These are phyloP conservation scores for Canavalia gladiata DNA, from an alignment of 306 rosid genomes.

Conservation along the genomic window DNA sequence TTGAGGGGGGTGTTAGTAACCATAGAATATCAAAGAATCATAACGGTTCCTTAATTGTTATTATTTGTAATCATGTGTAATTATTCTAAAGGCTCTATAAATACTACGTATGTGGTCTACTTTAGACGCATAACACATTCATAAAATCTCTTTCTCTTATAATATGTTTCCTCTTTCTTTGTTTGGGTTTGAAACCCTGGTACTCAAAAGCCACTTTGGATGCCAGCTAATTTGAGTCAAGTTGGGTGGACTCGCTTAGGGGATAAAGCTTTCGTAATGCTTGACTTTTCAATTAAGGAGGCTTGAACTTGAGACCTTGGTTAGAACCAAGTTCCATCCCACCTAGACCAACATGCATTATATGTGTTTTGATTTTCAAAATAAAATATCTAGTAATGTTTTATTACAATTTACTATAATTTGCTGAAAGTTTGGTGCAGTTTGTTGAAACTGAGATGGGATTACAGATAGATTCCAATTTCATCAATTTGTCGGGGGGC, in stretches of 20 bases:
- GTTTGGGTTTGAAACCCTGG: neutral
- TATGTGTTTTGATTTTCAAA: conserved; percentile 32
- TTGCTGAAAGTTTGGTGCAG: conserved; percentile 59
- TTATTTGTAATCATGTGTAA: no score
- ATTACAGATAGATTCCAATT: conserved; percentile 39
- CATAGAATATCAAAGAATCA: no score
- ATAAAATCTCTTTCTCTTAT: neutral
- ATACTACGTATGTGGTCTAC: no score
- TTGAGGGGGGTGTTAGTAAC: no score
- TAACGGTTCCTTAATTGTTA: no score
- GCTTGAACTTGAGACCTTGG: neutral
- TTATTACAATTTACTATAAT: conserved; percentile 34
- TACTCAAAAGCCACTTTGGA: neutral
- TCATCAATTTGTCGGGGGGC: conserved; percentile 63
- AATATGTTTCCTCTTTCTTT: neutral
- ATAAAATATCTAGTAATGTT: conserved; percentile 19
- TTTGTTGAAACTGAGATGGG: conserved; percentile 84
- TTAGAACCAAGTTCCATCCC: neutral
- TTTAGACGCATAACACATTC: no score
- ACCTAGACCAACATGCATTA: neutral
- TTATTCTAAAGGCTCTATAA: no score
- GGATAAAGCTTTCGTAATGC: neutral
- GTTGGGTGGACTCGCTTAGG: neutral
- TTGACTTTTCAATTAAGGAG: neutral
- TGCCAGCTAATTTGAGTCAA: neutral